Evolutionary conservation across 176 grass and related monocot genomes (phyloP).

Genomic region (Miscanthus lutarioriparius): DNA sequence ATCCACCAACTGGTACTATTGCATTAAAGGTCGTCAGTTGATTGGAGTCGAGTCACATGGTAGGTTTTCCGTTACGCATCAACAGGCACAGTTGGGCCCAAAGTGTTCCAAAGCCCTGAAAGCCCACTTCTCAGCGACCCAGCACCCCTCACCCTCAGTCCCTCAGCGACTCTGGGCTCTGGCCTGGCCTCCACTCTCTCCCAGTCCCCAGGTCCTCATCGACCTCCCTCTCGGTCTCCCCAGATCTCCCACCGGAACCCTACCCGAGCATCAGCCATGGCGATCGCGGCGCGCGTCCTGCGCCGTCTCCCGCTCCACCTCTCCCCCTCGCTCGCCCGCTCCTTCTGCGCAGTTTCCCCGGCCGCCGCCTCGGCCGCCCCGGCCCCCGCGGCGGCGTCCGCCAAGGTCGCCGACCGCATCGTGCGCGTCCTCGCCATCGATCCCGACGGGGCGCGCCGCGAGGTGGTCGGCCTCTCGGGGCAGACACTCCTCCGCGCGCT

Average conservation of each 20-base stretch:
- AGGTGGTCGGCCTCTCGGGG: conserved; percentile 70
- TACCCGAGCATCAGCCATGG: conserved; percentile 66
- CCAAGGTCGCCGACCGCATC: conserved; percentile 96
- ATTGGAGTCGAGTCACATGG: too few relatives aligned
- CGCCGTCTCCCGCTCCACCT: conserved; percentile 62
- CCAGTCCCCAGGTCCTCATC: neutral
- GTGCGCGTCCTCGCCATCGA: conserved; percentile 87
- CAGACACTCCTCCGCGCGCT: conserved; percentile 90
- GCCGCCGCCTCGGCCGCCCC: conserved; percentile 32
- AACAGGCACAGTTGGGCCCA: neutral
- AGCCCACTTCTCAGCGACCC: conserved; percentile 11
- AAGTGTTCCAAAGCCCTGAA: neutral
- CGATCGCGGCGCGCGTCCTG: conserved; percentile 65
- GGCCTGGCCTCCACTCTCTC: neutral
- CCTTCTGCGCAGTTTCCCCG: conserved; percentile 38
- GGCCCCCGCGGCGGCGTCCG: conserved; percentile 40
- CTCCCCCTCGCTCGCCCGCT: conserved; percentile 39
- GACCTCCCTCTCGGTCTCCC: neutral
- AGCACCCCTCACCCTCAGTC: neutral
- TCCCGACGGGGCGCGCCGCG: conserved; percentile 57
- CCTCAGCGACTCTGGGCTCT: neutral
- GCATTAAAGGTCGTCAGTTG: too few relatives aligned
- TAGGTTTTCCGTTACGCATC: neutral
- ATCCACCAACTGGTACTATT: too few relatives aligned
- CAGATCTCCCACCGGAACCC: conserved; percentile 46